These are phyloP conservation scores for Neopestalotiopsis sp. DNA, from an alignment of 2,329 filamentous ascomycete species.

Conservation along the genomic window DNA sequence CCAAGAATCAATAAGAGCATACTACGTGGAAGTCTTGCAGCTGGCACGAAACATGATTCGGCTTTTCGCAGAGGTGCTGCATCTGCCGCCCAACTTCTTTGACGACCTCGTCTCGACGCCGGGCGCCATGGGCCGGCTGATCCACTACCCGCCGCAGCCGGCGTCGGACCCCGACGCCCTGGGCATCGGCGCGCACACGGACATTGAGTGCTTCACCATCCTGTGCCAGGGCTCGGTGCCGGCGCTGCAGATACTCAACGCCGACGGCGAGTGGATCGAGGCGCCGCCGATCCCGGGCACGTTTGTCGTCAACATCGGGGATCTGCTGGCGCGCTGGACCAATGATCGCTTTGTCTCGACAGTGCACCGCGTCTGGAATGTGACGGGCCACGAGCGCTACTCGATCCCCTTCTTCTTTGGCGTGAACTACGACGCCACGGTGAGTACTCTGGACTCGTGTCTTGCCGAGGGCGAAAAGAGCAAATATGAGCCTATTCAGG, in stretches of 20 bases:
- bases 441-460: background rate
- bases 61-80: background rate
- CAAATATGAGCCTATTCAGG: slow-evolving; percentile 8
- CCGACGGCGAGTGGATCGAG: slow-evolving; percentile 25
- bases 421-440: slow-evolving; percentile 4
- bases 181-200: slow-evolving; percentile 25
- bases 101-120: slow-evolving; percentile 12
- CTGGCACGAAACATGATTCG: background rate
- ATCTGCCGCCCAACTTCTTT: slow-evolving; percentile 1
- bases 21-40: slow-evolving; percentile 5
- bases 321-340: slow-evolving; percentile 8
- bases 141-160: slow-evolving; percentile 25
- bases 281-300: slow-evolving; percentile 22
- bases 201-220: slow-evolving; percentile 26
- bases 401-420: slow-evolving; percentile 19
- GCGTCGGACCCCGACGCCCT: slow-evolving; percentile 16
- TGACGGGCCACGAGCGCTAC: slow-evolving; percentile 10
- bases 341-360: slow-evolving; percentile 18
- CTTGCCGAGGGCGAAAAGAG: background rate
- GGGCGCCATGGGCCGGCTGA: slow-evolving; percentile 19
- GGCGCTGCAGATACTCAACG: slow-evolving; percentile 23
- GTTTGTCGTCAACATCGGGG: slow-evolving; percentile 17
- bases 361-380: slow-evolving; percentile 14
- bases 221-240: slow-evolving; percentile 20
- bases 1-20: background rate